Percentiles rank a stretch among this genome's conserved stretches.
Evolutionary conservation across 805 yeast species (phyloP).

Genomic region (Clavispora asparagi): DNA sequence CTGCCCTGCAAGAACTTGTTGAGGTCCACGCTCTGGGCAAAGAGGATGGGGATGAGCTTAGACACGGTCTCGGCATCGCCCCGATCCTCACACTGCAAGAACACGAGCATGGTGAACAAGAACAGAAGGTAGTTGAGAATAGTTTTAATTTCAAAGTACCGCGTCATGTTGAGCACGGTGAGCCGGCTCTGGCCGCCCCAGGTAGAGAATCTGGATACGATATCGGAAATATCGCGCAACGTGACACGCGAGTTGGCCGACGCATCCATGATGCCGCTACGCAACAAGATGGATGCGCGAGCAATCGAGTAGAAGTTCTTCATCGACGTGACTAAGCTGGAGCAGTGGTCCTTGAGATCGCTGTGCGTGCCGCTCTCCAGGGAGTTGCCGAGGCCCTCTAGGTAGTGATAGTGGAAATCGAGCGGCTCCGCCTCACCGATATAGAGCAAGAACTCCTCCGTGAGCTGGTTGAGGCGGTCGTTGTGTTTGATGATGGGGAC

Average conservation of each 20-base stretch:
- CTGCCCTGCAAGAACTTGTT: constrained; percentile 9
- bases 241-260: constrained; percentile 7
- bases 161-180: constrained; percentile 6
- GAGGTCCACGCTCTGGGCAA: constrained; percentile 12
- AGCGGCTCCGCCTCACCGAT: constrained; percentile 20
- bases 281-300: constrained; percentile 14
- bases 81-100: constrained; percentile 34
- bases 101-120: constrained; percentile 23
- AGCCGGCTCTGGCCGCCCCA: constrained; percentile 21
- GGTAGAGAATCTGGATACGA: constrained; percentile 20
- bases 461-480: constrained; percentile 14
- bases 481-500: constrained; percentile 20
- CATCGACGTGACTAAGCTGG: constrained; percentile 16
- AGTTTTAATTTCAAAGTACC: constrained; percentile 8
- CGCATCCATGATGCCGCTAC: constrained; percentile 8
- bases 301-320: constrained; percentile 27
- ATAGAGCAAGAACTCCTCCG: constrained; percentile 14
- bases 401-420: constrained; percentile 19
- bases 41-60: constrained; percentile 14
- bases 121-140: constrained; percentile 25
- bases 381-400: constrained; percentile 2
- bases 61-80: constrained; percentile 10
- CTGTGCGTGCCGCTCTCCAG: background rate
- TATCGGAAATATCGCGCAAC: constrained; percentile 16
- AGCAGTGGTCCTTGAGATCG: constrained; percentile 5